These are phyloP conservation scores for Smittium mucronatum DNA, from an alignment of 371 early-diverging fungal genomes.

Conservation along the genomic window DNA sequence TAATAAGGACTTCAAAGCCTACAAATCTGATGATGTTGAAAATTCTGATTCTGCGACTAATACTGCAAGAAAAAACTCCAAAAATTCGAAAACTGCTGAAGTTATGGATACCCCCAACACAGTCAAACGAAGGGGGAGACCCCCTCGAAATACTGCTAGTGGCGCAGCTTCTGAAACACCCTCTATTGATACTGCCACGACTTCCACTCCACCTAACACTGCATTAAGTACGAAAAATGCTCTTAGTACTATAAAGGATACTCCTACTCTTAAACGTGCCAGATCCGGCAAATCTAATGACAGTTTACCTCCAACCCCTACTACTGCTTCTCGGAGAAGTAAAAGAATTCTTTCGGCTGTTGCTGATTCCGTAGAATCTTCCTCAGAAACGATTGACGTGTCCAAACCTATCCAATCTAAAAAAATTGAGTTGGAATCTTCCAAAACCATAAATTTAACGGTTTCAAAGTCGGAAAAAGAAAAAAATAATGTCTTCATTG, in stretches of 20 bases:
- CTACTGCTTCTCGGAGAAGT: background rate
- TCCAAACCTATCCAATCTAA: too few species aligned
- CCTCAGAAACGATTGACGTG: too few species aligned
- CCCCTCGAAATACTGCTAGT: background rate
- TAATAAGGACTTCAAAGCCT: background rate
- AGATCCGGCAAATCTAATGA: background rate
- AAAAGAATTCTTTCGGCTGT: too few species aligned
- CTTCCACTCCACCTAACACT: background rate
- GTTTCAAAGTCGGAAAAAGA: too few species aligned
- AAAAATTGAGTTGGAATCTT: too few species aligned
- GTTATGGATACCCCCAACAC: background rate
- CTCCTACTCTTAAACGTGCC: background rate
- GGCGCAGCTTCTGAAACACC: background rate
- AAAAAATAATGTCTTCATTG: too few species aligned
- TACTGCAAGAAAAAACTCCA: background rate
- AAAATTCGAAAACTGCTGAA: background rate
- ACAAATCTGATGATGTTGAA: too few species aligned
- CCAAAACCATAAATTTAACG: too few species aligned
- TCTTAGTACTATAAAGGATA: background rate
- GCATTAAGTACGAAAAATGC: background rate
- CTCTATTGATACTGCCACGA: background rate
- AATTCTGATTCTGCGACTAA: background rate
- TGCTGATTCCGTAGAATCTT: background rate
- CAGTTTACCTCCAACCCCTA: background rate
- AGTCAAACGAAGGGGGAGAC: background rate